Percentiles rank a stretch among this genome's conserved stretches.
phyloP scores from a whole-genome alignment of 805 yeast genomes.

The Lachancea kluyveri region DNA sequence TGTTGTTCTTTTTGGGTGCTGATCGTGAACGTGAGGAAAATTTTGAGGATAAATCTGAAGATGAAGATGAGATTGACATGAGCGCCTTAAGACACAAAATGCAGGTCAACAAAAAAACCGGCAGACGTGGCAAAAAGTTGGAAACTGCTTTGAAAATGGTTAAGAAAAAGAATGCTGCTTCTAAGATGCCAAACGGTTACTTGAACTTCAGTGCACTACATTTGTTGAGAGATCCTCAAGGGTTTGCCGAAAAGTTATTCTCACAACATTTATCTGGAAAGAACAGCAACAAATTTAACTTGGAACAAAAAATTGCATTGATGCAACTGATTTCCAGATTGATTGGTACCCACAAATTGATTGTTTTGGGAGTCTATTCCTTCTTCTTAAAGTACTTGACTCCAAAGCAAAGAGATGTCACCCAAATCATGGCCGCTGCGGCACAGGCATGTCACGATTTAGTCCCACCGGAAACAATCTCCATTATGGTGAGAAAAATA shows the following conservation, averaged over 20 bases:
- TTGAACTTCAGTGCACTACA: conserved; percentile 94
- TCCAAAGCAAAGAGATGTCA: conserved; percentile 90
- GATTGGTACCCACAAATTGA: conserved; percentile 91
- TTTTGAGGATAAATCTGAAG: conserved; percentile 59
- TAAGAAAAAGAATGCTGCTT: conserved; percentile 57
- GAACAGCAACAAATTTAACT: conserved; percentile 60
- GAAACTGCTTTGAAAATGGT: conserved; percentile 65
- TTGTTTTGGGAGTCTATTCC: conserved; percentile 84
- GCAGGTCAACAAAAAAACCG: conserved; percentile 75
- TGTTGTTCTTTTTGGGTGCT: conserved; percentile 86
- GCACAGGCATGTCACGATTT: conserved; percentile 97
- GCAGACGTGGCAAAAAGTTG: conserved; percentile 74
- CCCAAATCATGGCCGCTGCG: conserved; percentile 92
- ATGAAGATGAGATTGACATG: conserved; percentile 71
- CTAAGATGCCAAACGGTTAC: conserved; percentile 37
- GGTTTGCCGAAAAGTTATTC: conserved; percentile 85
- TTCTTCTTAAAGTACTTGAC: conserved; percentile 84
- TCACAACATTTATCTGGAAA: conserved; percentile 65
- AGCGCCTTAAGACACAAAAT: conserved; percentile 70
- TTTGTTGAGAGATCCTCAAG: conserved; percentile 92
- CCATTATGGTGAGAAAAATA: conserved; percentile 76
- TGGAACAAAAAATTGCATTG: conserved; percentile 84
- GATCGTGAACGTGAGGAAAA: conserved; percentile 75
- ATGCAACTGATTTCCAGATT: conserved; percentile 84
- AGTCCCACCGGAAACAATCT: conserved; percentile 91